phyloP scores from a whole-genome alignment of 306 rosid genomes.

The Cicer arietinum region DNA sequence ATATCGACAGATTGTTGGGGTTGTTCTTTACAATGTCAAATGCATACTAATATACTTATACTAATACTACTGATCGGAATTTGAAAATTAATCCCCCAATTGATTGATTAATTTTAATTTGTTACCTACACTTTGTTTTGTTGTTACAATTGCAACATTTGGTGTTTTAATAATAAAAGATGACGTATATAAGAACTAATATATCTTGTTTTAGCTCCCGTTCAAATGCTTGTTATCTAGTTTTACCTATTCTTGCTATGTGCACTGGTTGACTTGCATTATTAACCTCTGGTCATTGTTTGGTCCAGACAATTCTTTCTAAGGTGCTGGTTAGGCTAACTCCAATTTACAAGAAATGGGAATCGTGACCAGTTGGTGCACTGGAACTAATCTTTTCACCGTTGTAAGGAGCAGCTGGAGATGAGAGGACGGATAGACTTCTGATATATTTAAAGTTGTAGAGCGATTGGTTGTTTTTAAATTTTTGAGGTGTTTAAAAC shows the following conservation, averaged over 20 bases:
- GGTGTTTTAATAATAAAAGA: neutral
- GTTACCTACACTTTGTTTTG: neutral
- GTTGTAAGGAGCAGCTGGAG: constrained; percentile 27
- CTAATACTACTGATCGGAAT: neutral
- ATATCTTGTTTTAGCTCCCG: neutral
- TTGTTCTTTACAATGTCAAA: constrained; percentile 4
- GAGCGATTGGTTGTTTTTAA: constrained; percentile 23
- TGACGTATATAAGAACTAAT: constrained; percentile 5
- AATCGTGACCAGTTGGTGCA: constrained; percentile 40
- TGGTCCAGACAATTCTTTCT: constrained; percentile 46
- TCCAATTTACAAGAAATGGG: constrained; percentile 41
- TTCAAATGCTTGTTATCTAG: constrained; percentile 22
- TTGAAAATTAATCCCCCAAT: neutral
- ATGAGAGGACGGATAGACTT: constrained; percentile 17
- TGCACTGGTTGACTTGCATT: constrained; percentile 17
- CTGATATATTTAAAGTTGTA: constrained; percentile 35
- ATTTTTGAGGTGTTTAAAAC: constrained; percentile 42
- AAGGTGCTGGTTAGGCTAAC: constrained; percentile 50
- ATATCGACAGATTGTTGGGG: neutral
- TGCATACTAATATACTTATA: neutral
- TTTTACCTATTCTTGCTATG: neutral
- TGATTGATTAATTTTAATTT: neutral
- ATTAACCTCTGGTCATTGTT: constrained; percentile 28
- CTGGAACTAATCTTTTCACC: constrained; percentile 30
- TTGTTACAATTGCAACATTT: neutral